Conservation (phyloP, 306 rosid genomes). For the Leucaena leucocephala region DNA sequence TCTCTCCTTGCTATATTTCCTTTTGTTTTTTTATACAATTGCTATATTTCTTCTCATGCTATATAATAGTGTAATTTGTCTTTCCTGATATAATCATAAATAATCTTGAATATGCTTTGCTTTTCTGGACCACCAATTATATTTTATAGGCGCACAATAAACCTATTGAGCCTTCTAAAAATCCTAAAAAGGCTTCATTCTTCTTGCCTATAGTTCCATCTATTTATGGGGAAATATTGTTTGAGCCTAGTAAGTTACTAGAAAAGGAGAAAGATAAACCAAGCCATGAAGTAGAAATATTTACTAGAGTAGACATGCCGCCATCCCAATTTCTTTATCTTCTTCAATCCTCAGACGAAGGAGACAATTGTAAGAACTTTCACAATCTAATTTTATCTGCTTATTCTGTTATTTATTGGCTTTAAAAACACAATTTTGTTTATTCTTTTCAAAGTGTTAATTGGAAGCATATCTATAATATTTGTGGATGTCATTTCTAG, state of each 20-base stretch:
- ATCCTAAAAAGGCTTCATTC: constrained; percentile 95
- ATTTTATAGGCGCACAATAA: constrained; percentile 77
- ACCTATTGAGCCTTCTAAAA: constrained; percentile 92
- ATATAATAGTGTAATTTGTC: constrained; percentile 5
- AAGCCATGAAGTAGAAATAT: constrained; percentile 39
- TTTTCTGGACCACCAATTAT: constrained; percentile 37
- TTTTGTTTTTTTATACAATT: too few relatives aligned
- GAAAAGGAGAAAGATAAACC: constrained; percentile 44
- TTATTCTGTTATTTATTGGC: not conserved
- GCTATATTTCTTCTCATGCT: constrained; percentile 40
- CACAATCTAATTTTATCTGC: constrained; percentile 25
- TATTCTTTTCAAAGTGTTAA: not conserved
- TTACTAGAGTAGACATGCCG: constrained; percentile 41
- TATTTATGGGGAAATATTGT: constrained; percentile 84
- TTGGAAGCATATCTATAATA: constrained; percentile 3
- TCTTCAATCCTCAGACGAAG: constrained; percentile 63
- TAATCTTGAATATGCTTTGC: constrained; percentile 13
- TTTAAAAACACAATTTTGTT: not conserved
- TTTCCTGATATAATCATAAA: not conserved
- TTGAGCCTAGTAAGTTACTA: constrained; percentile 60
- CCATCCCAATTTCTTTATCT: constrained; percentile 60
- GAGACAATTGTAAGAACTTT: constrained; percentile 54
- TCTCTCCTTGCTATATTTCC: too few relatives aligned
- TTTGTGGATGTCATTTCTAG: constrained; percentile 48
- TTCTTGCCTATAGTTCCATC: constrained; percentile 87